A percentile compares a stretch with the other conserved stretches of the same genome.
These are phyloP conservation scores for Pichia sp. DNA, from an alignment of 1,139 yeast genomes.

Conservation along the genomic window DNA sequence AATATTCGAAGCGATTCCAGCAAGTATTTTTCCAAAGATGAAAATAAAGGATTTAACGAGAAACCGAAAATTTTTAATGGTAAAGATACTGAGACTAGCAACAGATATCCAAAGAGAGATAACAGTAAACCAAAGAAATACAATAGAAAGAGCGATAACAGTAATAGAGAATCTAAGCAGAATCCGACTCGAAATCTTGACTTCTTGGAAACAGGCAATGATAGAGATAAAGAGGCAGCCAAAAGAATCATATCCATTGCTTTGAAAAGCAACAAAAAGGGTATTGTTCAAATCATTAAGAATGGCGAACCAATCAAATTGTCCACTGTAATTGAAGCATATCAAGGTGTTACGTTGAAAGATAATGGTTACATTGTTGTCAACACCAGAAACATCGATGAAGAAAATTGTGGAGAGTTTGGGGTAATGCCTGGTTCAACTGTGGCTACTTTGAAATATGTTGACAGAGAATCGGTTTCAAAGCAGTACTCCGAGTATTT, in stretches of 20 bases:
- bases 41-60: no score
- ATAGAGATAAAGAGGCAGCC: slow-evolving; percentile 19
- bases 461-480: slow-evolving; percentile 28
- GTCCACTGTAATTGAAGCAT: slow-evolving; percentile 9
- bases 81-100: no score
- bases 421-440: slow-evolving; percentile 10
- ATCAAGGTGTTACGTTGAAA: slow-evolving; percentile 13
- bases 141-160: no score
- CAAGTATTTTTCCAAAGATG: no score
- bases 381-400: slow-evolving; percentile 6
- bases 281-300: slow-evolving; percentile 15
- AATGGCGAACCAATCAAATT: slow-evolving; percentile 12
- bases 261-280: slow-evolving; percentile 10
- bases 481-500: slow-evolving; percentile 31
- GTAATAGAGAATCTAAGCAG: no score
- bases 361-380: slow-evolving; percentile 18
- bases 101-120: no score
- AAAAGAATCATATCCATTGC: slow-evolving; percentile 15
- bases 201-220: slow-evolving; percentile 16
- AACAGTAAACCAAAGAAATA: no score
- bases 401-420: slow-evolving; percentile 4
- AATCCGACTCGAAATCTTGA: not conserved
- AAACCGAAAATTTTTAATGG: no score
- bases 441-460: slow-evolving; percentile 29
- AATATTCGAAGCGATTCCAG: no score